Evolutionary conservation across 129 eudicot species (phyloP).

Genomic region (Oenanthe sinensis): DNA sequence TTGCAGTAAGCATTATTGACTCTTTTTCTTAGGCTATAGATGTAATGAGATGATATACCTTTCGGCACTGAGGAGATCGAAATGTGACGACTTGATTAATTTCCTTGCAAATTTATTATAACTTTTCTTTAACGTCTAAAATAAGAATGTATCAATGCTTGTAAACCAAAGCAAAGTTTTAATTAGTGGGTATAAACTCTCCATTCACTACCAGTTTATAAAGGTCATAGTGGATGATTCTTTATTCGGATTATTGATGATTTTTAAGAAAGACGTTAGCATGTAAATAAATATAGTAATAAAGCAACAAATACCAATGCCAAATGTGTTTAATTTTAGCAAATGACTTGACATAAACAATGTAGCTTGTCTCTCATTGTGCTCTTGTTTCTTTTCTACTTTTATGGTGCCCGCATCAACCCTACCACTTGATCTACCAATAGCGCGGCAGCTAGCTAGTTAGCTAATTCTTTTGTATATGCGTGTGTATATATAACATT

Average conservation of each 20-base stretch:
- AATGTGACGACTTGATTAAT: slow-evolving; percentile 1
- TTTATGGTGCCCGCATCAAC: not conserved
- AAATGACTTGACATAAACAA: not conserved
- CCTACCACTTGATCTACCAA: slow-evolving; percentile 9
- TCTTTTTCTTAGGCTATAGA: not conserved
- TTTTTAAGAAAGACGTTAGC: not conserved
- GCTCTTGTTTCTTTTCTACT: not conserved
- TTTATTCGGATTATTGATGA: not conserved
- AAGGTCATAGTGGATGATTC: not conserved
- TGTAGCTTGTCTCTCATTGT: not conserved
- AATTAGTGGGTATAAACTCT: not conserved
- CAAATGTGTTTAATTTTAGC: slow-evolving; percentile 1
- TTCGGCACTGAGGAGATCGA: slow-evolving; percentile 14
- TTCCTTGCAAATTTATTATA: not conserved
- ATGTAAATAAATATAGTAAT: not conserved
- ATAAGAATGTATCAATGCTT: slow-evolving; percentile 15
- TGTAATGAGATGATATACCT: slow-evolving; percentile 8
- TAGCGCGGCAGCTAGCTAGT: not conserved
- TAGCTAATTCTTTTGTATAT: no score
- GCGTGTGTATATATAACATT: no score
- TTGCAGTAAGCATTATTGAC: not conserved
- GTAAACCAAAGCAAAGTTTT: slow-evolving; percentile 1
- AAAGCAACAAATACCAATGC: not conserved
- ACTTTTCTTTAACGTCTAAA: not conserved
- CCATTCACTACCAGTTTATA: not conserved